A percentile compares a stretch with the other conserved stretches of the same genome.
Evolutionary conservation across 1,284 basidiomycete genomes (phyloP).

Genomic region (Jaminaea rosea): DNA sequence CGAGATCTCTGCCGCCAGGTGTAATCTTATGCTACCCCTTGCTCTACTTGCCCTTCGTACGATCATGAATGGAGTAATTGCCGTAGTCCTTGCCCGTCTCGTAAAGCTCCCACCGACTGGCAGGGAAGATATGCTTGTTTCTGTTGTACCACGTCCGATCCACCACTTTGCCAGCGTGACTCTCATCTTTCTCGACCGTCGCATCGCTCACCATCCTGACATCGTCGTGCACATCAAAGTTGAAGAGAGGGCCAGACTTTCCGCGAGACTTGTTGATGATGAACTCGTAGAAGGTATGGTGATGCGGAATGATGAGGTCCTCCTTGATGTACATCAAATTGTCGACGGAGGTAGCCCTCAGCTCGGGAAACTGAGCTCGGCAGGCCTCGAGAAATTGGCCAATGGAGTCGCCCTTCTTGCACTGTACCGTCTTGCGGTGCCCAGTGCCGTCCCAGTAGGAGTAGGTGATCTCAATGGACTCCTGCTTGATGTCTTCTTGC

Average conservation of each 20-base stretch:
- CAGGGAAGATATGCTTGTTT: conserved; percentile 96
- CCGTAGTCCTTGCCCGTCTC: conserved; percentile 39
- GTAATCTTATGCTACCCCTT: conserved; percentile 5
- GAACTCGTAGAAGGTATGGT: conserved; percentile 97
- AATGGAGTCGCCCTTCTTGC: conserved; percentile 95
- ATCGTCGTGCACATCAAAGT: conserved; percentile 98
- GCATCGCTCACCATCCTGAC: conserved; percentile 91
- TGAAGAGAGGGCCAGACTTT: conserved; percentile 94
- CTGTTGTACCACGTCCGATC: conserved; percentile 87
- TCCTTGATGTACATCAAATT: conserved; percentile 94
- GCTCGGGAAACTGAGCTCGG: conserved; percentile 80
- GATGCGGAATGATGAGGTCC: conserved; percentile 54
- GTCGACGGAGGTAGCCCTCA: conserved; percentile 79
- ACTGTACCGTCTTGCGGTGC: conserved; percentile 88
- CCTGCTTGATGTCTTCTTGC: conserved; percentile 78
- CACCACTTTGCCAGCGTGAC: conserved; percentile 96
- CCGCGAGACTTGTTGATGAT: conserved; percentile 96
- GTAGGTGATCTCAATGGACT: conserved; percentile 84
- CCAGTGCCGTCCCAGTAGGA: conserved; percentile 98
- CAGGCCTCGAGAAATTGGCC: conserved; percentile 84
- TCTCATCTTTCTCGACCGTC: conserved; percentile 93
- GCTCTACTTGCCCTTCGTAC: conserved; percentile 6
- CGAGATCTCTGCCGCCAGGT: conserved; percentile 33
- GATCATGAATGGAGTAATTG: conserved; percentile 29
- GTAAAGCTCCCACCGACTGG: conserved; percentile 49